Conservation (phyloP, 2,329 filamentous ascomycete species). For the Huntiella abstrusa region DNA sequence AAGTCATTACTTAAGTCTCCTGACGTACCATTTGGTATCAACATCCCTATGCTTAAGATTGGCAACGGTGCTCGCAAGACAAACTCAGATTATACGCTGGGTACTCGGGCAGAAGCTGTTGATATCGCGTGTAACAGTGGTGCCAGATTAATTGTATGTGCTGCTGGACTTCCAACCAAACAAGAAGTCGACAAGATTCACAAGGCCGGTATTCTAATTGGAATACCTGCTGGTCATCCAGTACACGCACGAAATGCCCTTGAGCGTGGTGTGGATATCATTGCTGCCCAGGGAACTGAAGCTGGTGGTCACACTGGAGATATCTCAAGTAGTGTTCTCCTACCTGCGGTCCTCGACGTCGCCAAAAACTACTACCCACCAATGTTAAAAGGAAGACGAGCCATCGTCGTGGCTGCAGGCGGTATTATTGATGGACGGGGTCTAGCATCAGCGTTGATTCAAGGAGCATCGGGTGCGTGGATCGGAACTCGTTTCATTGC, state of each 20-base stretch:
- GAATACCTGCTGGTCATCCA: constrained; percentile 96
- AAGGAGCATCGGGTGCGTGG: constrained; percentile 79
- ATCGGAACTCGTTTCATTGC: constrained; percentile 89
- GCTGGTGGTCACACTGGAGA: constrained; percentile 87
- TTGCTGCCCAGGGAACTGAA: constrained; percentile 85
- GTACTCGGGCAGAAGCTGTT: constrained; percentile 72
- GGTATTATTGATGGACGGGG: constrained; percentile 70
- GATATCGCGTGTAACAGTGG: constrained; percentile 70
- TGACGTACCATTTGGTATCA: constrained; percentile 69
- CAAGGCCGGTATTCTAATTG: constrained; percentile 60
- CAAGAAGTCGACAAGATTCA: constrained; percentile 60
- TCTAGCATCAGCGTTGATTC: constrained; percentile 66
- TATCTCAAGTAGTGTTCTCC: constrained; percentile 66
- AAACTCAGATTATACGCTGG: constrained; percentile 89
- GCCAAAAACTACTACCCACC: constrained; percentile 52
- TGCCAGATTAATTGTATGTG: constrained; percentile 70
- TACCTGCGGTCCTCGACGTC: constrained; percentile 75
- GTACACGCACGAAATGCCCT: constrained; percentile 82
- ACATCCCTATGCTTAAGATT: constrained; percentile 78
- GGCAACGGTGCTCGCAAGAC: constrained; percentile 71
- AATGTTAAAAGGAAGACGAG: constrained; percentile 46
- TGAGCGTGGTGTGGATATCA: constrained; percentile 68
- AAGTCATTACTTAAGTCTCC: constrained; percentile 52
- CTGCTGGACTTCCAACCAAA: constrained; percentile 69
- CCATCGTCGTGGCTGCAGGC: constrained; percentile 74